phyloP scores from a whole-genome alignment of 139 green algal species.

The Pycnococcus provasolii region DNA sequence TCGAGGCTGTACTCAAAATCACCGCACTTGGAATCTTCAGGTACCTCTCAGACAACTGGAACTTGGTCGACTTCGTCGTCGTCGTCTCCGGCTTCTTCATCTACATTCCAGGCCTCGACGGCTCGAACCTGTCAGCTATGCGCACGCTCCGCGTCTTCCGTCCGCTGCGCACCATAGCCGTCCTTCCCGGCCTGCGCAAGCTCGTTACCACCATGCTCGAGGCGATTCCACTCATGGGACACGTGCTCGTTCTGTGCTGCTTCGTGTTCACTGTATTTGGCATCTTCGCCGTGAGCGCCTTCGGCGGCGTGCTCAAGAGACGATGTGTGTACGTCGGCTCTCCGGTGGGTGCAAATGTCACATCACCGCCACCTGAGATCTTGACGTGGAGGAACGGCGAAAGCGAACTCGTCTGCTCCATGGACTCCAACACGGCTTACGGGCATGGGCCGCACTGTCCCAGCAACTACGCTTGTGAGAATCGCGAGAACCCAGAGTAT shows the following conservation, averaged over 20 bases:
- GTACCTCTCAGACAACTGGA: not conserved
- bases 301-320: conserved; percentile 24
- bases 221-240: conserved; percentile 28
- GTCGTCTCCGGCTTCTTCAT: conserved; percentile 6
- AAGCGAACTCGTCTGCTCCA: not conserved
- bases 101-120: not conserved
- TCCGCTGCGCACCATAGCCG: conserved; percentile 7
- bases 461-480: conserved; percentile 7
- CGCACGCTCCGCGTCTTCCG: conserved; percentile 5
- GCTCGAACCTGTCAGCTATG: not conserved
- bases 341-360: conserved; percentile 1
- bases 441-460: not conserved
- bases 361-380: not conserved
- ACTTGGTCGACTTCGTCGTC: conserved; percentile 4
- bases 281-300: conserved; percentile 40
- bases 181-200: conserved; percentile 18
- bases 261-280: conserved; percentile 32
- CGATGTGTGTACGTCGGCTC: not conserved
- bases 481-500: conserved; percentile 2
- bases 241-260: conserved; percentile 31
- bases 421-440: not conserved
- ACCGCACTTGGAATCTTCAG: not conserved
- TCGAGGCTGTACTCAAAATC: not conserved
- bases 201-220: conserved; percentile 32
- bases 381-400: not conserved